phyloP scores from a whole-genome alignment of 225 moss, liverwort and hornwort genomes.

The Pseudoscleropodium purum region DNA sequence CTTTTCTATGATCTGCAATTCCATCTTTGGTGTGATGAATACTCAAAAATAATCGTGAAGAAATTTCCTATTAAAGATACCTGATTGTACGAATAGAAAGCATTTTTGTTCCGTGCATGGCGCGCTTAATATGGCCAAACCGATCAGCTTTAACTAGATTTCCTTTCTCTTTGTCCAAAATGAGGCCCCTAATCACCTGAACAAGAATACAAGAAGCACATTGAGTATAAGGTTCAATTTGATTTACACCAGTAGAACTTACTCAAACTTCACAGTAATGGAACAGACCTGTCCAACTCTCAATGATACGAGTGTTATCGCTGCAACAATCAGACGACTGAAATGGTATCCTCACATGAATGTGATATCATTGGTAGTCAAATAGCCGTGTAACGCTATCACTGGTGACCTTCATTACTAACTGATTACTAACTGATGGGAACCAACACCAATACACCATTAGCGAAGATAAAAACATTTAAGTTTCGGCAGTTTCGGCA shows the following conservation, averaged over 20 bases:
- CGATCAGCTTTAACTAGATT: conserved; percentile 74
- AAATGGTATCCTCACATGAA: not conserved
- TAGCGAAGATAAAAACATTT: not conserved
- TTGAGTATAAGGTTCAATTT: not conserved
- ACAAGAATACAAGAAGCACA: not conserved
- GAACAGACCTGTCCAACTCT: not conserved
- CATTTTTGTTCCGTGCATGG: conserved; percentile 76
- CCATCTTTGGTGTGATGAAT: not conserved
- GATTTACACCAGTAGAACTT: not conserved
- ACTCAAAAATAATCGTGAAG: not conserved
- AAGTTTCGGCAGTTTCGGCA: not conserved
- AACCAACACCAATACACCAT: not conserved
- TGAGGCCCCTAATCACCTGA: conserved; percentile 67
- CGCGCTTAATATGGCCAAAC: conserved; percentile 63
- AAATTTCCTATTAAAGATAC: not conserved
- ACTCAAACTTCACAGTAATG: not conserved
- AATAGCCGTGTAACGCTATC: not conserved
- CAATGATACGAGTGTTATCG: not conserved
- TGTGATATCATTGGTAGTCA: not conserved
- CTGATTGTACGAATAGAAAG: conserved; percentile 57
- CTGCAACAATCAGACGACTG: not conserved
- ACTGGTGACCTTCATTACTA: not conserved
- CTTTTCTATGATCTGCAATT: not conserved
- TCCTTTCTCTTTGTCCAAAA: conserved; percentile 68
- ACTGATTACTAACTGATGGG: not conserved